Conservation (phyloP, 192 early-diverging fungal genomes). For the Gaertneriomyces sp. region DNA sequence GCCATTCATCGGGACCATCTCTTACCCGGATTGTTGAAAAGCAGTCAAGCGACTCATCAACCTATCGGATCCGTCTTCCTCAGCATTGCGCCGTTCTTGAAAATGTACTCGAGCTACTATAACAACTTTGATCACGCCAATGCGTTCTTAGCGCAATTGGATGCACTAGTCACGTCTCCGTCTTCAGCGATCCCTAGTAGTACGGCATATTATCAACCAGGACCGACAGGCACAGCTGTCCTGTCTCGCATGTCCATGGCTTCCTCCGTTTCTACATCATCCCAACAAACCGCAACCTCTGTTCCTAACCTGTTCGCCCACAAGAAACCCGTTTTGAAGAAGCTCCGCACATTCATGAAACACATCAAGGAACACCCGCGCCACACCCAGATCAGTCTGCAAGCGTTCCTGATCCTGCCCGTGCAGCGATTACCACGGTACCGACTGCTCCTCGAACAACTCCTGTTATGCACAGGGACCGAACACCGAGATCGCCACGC, state of each 20-base stretch:
- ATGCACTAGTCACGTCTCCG: constrained; percentile 17
- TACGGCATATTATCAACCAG: constrained; percentile 4
- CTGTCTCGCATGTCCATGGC: constrained; percentile 14
- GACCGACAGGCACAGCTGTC: constrained; percentile 5
- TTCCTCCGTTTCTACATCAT: constrained; percentile 22
- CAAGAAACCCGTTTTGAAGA: constrained; percentile 32
- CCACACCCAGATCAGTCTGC: constrained; percentile 76
- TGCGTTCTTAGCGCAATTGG: constrained; percentile 51
- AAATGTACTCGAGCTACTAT: constrained; percentile 80
- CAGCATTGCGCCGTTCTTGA: constrained; percentile 70
- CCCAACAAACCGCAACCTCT: not conserved
- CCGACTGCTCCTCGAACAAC: constrained; percentile 77
- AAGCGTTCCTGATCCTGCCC: constrained; percentile 83
- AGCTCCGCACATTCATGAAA: constrained; percentile 44
- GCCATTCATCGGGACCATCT: constrained; percentile 64
- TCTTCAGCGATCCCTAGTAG: constrained; percentile 10
- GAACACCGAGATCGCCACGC: constrained; percentile 75
- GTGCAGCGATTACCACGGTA: constrained; percentile 95
- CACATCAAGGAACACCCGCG: constrained; percentile 47
- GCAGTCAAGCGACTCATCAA: constrained; percentile 32
- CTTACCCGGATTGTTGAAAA: constrained; percentile 58
- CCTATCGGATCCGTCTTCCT: constrained; percentile 76
- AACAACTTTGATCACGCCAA: constrained; percentile 80
- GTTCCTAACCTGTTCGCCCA: not conserved
- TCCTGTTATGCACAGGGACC: constrained; percentile 71